Percentiles rank a stretch among this genome's conserved stretches.
Evolutionary conservation across 192 early-diverging fungal genomes (phyloP).

Genomic region (Mycoemilia scoparia): DNA sequence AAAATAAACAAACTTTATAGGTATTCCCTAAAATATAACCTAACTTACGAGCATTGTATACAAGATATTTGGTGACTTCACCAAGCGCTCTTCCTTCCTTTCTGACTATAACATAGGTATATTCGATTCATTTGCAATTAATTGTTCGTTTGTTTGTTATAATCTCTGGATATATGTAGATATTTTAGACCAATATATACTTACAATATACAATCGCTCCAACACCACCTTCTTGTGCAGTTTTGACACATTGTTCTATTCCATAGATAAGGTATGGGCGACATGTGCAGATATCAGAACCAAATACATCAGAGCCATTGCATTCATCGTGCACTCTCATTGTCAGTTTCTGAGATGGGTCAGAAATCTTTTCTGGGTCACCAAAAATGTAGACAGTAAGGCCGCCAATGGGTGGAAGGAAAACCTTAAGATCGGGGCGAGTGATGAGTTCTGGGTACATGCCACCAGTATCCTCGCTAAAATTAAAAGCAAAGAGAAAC

Average conservation of each 20-base stretch:
- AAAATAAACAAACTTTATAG: background rate
- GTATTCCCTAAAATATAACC: too few species aligned
- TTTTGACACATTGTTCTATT: slow-evolving; percentile 74
- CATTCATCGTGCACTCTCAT: slow-evolving; percentile 89
- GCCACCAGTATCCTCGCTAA: slow-evolving; percentile 81
- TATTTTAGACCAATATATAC: too few species aligned
- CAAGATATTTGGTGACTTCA: slow-evolving; percentile 90
- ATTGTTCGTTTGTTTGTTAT: background rate
- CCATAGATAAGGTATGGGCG: slow-evolving; percentile 69
- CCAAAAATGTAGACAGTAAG: slow-evolving; percentile 89
- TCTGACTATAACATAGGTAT: too few species aligned
- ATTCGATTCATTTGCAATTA: background rate
- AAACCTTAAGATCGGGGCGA: slow-evolving; percentile 81
- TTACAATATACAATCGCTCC: slow-evolving; percentile 94
- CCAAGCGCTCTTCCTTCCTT: slow-evolving; percentile 90
- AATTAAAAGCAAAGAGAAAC: background rate
- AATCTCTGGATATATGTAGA: background rate
- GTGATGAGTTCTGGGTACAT: slow-evolving; percentile 93
- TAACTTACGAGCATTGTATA: slow-evolving; percentile 92
- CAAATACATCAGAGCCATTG: slow-evolving; percentile 81
- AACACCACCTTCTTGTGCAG: slow-evolving; percentile 78
- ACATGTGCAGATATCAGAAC: slow-evolving; percentile 73
- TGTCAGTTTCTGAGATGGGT: slow-evolving; percentile 66
- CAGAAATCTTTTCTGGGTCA: slow-evolving; percentile 55
- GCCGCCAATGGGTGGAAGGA: slow-evolving; percentile 84